Evolutionary conservation across 257 asterid genomes (phyloP).

Genomic region (Solanum appendiculatum): DNA sequence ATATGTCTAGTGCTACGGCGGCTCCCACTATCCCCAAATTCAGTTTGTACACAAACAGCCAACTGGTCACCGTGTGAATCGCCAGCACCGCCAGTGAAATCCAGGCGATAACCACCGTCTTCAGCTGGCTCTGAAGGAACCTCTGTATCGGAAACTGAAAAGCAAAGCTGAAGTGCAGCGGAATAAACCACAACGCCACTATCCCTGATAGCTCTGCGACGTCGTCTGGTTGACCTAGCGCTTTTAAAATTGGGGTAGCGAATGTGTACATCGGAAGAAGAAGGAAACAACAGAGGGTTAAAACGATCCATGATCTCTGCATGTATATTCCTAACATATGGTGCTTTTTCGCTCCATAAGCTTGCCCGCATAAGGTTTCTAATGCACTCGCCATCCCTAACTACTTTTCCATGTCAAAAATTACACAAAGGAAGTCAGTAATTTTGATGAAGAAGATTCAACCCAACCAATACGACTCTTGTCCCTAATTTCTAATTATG

Average conservation of each 20-base stretch:
- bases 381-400: conserved; percentile 37
- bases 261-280: conserved; percentile 17
- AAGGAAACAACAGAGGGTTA: conserved; percentile 5
- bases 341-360: conserved; percentile 22
- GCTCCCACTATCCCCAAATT: conserved; percentile 25
- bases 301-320: conserved; percentile 26
- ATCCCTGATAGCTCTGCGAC: conserved; percentile 20
- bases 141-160: conserved; percentile 18
- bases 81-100: conserved; percentile 8
- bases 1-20: conserved; percentile 19
- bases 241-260: conserved; percentile 24
- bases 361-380: conserved; percentile 35
- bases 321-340: conserved; percentile 23
- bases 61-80: conserved; percentile 12
- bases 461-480: neutral
- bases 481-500: neutral
- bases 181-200: conserved; percentile 22
- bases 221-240: conserved; percentile 19
- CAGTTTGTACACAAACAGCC: conserved; percentile 17
- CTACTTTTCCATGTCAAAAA: neutral
- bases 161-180: conserved; percentile 19
- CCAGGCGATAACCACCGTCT: conserved; percentile 25
- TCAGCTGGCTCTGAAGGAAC: conserved; percentile 43
- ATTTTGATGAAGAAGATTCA: neutral
- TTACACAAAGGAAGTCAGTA: neutral